phyloP scores from a whole-genome alignment of 2,329 filamentous ascomycete species.

The Fusarium floridanum region DNA sequence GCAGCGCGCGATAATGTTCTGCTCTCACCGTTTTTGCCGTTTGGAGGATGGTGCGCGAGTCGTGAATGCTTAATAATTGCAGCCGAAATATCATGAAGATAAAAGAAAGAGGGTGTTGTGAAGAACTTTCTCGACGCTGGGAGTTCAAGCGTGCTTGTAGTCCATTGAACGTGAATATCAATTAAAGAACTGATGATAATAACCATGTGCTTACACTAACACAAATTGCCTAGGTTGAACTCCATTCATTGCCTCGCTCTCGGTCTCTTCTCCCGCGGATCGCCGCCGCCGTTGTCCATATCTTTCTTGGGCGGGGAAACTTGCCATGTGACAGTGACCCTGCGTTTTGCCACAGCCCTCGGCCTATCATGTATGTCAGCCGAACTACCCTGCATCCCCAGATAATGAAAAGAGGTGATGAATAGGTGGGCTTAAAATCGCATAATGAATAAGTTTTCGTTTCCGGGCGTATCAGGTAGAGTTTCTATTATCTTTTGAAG shows the following conservation, averaged over 20 bases:
- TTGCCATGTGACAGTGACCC: slow-evolving; percentile 38
- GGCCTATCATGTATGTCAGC: background rate
- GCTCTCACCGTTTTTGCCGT: slow-evolving; percentile 27
- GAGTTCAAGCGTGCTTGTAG: background rate
- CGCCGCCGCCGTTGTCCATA: background rate
- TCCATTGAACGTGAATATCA: background rate
- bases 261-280: background rate
- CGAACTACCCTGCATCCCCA: background rate
- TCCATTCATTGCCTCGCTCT: background rate
- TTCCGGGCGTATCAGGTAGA: background rate
- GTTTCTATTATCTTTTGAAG: no score
- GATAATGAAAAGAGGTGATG: background rate
- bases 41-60: slow-evolving; percentile 13
- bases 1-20: background rate
- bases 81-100: background rate
- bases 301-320: background rate
- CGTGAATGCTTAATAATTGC: slow-evolving; percentile 1
- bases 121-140: background rate
- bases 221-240: background rate
- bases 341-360: slow-evolving; percentile 25
- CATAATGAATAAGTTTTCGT: background rate
- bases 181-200: background rate
- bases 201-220: background rate
- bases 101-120: background rate
- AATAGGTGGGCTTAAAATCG: no score